phyloP scores from a whole-genome alignment of 2,329 filamentous ascomycete genomes.

The Huntiella moniliformis region DNA sequence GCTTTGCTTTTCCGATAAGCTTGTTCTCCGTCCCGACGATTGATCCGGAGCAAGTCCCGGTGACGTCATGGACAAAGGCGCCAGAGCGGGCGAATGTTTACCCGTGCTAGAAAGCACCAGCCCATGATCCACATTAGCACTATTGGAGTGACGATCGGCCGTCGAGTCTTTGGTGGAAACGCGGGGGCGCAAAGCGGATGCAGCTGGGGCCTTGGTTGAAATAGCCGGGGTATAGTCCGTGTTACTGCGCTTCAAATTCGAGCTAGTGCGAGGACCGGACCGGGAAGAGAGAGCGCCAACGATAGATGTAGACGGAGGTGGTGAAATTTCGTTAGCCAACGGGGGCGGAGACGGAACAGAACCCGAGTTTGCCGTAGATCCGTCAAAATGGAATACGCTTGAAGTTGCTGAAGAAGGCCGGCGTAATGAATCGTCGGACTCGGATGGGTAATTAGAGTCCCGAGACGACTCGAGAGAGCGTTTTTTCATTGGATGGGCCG shows the following conservation, averaged over 20 bases:
- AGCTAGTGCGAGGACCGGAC: neutral
- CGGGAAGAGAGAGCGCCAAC: neutral
- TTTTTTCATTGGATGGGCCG: constrained; percentile 3
- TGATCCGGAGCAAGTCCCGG: constrained; percentile 15
- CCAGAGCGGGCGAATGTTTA: constrained; percentile 13
- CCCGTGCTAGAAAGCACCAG: constrained; percentile 7
- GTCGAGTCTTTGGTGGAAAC: neutral
- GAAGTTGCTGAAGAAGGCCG: too few relatives aligned
- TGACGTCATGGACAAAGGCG: constrained; percentile 4
- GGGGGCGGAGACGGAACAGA: too few relatives aligned
- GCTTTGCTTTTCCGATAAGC: constrained; percentile 17
- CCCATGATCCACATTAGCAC: constrained; percentile 2
- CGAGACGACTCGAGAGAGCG: constrained; percentile 3
- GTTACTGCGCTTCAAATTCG: neutral
- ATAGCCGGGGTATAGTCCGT: constrained; percentile 1
- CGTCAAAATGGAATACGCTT: too few relatives aligned
- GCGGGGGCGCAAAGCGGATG: constrained; percentile 1
- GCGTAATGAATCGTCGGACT: too few relatives aligned
- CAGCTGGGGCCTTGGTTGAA: neutral
- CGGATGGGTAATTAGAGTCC: neutral
- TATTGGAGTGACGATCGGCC: neutral
- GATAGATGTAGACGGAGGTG: neutral
- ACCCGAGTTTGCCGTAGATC: too few relatives aligned
- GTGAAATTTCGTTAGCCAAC: too few relatives aligned
- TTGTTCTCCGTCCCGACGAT: constrained; percentile 6